Evolutionary conservation across 129 eudicot species (phyloP), one percentile per base, ranked within the genome.

Genomic region (Ambrosia trifida): DNA sequence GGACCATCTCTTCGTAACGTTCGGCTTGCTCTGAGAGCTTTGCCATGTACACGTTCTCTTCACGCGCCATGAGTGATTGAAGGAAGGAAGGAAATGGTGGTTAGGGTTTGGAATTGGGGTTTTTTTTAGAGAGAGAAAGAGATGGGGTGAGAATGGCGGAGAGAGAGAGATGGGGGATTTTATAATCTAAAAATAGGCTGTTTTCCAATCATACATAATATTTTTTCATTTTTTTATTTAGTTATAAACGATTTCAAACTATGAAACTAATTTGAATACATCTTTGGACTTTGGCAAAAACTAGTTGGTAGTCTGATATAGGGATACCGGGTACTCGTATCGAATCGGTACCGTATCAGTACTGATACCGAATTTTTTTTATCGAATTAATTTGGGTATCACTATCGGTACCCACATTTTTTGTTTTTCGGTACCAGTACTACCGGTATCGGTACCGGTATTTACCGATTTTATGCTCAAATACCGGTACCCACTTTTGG

Each of bases 11-110:
- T 30, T 88, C 96, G 86, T 88, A 88, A 0, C 95, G 84, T 47
- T 88, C 95, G 19, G 95, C 95, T 51, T 88, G 95, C 75, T 88
- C 95, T 28, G 95, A 83, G 41, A 88, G 88, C 65, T 87, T 87
- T 31, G 89, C 89, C 89, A 82, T 84, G 84, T 84, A 82, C 2
- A 87, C 89, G 72, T 72, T 64, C 77, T 88, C 90, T 16, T 88
- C 90, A 19, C 90, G 87, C 72, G 88, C 81, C 74, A 86, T 79
- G 72, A 82, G 9, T 8, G 72, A 61, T 67, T 67, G 78, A 83
- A 69, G 69, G 35, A 40, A 61, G 82, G 2, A 40, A 17, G 16
- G 18, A 57, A n/a, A 36, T 30, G 46, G 46, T 50, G 70, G 3
- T 64, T 47, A 12, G 66, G 72, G 16, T 64, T 56, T 71, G 32